phyloP scores from a whole-genome alignment of 1,139 yeast genomes.

The Candida pseudoviswanathii region DNA sequence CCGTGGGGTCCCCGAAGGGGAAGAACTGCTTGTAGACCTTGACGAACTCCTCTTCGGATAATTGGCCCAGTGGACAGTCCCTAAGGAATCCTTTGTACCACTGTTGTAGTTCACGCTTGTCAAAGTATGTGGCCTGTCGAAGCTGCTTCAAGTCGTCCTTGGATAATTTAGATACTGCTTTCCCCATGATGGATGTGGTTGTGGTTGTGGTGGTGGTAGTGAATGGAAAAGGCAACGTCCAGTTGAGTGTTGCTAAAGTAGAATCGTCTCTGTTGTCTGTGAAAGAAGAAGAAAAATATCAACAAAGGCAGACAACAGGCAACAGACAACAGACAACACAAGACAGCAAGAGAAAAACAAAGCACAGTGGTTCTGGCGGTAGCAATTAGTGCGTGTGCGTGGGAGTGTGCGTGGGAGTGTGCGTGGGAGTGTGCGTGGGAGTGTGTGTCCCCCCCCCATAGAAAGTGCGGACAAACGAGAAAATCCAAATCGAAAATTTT shows the following conservation, averaged over 20 bases:
- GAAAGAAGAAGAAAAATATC: neutral
- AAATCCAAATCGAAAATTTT: constrained; percentile 2
- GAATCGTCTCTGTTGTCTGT: neutral
- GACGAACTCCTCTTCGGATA: constrained; percentile 84
- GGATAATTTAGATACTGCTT: constrained; percentile 88
- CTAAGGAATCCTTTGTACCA: constrained; percentile 96
- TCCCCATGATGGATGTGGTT: constrained; percentile 66
- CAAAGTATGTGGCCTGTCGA: constrained; percentile 87
- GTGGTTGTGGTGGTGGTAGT: neutral
- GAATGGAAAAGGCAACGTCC: neutral
- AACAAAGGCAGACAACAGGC: neutral
- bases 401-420: neutral
- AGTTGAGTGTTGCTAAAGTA: neutral
- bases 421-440: neutral
- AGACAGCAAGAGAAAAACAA: neutral
- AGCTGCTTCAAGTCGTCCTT: constrained; percentile 86
- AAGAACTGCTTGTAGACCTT: constrained; percentile 94
- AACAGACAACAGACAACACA: neutral
- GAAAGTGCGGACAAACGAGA: neutral
- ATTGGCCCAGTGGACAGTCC: constrained; percentile 91
- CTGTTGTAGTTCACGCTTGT: constrained; percentile 91
- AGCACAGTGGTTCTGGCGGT: neutral
- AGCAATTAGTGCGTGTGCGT: neutral
- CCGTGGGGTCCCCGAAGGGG: constrained; percentile 97
- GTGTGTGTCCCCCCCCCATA: too few relatives aligned